Conservation (phyloP, 2,329 filamentous ascomycete species). For the Ascochyta pisi region DNA sequence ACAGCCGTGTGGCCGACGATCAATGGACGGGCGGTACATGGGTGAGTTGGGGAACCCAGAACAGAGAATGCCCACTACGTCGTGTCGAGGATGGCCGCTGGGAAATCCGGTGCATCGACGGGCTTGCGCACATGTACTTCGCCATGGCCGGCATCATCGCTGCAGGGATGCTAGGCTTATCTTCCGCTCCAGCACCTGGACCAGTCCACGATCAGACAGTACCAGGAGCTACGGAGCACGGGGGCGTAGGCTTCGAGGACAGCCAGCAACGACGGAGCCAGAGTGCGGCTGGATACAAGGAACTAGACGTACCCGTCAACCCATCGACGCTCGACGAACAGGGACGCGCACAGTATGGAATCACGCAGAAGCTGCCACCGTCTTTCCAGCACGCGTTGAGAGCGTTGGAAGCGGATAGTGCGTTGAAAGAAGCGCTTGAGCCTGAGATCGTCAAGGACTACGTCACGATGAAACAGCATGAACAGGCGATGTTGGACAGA, state of each 20-base stretch:
- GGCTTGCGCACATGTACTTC: conserved; percentile 79
- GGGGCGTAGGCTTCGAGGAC: not conserved
- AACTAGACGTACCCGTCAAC: conserved; percentile 53
- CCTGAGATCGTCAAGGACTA: conserved; percentile 63
- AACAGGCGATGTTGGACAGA: conserved; percentile 58
- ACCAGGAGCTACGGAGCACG: conserved; percentile 7
- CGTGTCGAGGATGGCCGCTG: conserved; percentile 72
- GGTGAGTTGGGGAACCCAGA: conserved; percentile 82
- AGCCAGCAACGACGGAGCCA: conserved; percentile 19
- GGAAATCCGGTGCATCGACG: conserved; percentile 82
- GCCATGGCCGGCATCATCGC: conserved; percentile 67
- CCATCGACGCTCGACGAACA: conserved; percentile 33
- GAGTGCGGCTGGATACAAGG: conserved; percentile 60
- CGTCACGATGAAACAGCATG: conserved; percentile 64
- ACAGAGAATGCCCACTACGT: conserved; percentile 76
- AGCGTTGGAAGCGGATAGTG: conserved; percentile 58
- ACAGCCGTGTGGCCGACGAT: conserved; percentile 72
- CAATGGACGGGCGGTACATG: conserved; percentile 79
- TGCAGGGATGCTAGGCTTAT: conserved; percentile 65
- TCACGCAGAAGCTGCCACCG: conserved; percentile 62
- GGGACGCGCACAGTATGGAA: conserved; percentile 60
- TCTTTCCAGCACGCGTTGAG: conserved; percentile 63
- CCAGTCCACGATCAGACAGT: not conserved
- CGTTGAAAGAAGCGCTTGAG: conserved; percentile 57
- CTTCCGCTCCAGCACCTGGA: conserved; percentile 23